These are phyloP conservation scores for Chlamydomonas incerta DNA, from an alignment of 139 green algal genomes.

Conservation along the genomic window DNA sequence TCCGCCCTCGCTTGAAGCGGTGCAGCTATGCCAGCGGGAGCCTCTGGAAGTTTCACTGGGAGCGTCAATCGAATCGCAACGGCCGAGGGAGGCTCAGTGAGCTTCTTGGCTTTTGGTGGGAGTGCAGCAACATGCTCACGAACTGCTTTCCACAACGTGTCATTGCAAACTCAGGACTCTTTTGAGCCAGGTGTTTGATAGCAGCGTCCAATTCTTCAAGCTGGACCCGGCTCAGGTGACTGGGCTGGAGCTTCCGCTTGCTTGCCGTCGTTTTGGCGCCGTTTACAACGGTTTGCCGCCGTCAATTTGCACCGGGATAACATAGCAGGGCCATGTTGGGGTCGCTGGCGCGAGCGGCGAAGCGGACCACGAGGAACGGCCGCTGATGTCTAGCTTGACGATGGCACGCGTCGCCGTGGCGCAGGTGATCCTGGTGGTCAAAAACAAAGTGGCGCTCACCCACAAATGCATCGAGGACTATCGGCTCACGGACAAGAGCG, in stretches of 20 bases:
- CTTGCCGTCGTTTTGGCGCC: no score
- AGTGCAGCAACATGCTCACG: no score
- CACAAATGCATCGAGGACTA: constrained; percentile 47
- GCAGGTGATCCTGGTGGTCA: constrained; percentile 44
- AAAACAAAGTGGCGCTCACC: constrained; percentile 35
- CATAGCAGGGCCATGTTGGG: no score
- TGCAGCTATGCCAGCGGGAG: no score
- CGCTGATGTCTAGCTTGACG: not conserved
- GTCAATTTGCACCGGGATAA: no score
- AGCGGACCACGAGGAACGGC: not conserved
- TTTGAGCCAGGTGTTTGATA: constrained; percentile 41
- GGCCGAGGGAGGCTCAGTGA: no score
- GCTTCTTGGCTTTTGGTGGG: not conserved
- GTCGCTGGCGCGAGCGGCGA: no score
- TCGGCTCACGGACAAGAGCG: constrained; percentile 32
- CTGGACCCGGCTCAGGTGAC: constrained; percentile 31
- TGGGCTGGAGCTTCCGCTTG: no score
- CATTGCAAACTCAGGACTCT: constrained; percentile 15
- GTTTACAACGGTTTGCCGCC: no score
- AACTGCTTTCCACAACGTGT: not conserved
- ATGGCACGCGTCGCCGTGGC: not conserved
- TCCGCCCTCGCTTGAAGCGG: no score
- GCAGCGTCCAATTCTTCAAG: constrained; percentile 44
- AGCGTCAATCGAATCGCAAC: no score
- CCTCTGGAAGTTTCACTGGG: no score